Conservation (phyloP, 306 rosid species). For the Quercus alba region DNA sequence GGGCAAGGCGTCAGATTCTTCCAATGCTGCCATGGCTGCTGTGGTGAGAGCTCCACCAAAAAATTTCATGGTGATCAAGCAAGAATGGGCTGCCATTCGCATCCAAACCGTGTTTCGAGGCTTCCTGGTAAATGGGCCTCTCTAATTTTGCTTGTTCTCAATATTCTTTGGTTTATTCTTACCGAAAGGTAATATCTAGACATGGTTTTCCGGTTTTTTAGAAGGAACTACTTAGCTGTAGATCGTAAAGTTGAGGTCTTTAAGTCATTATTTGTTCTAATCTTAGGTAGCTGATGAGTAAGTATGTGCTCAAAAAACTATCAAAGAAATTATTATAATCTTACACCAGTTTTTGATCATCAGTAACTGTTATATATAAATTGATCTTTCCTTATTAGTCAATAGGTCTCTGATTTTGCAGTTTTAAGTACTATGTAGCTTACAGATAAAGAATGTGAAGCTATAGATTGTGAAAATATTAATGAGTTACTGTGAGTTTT, state of each 20-base stretch:
- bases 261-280: not conserved
- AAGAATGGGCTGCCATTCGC: constrained; percentile 79
- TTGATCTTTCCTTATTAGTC: not conserved
- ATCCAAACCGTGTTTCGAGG: constrained; percentile 78
- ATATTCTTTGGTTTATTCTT: not conserved
- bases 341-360: not conserved
- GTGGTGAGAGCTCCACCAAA: constrained; percentile 70
- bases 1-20: constrained; percentile 35
- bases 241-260: not conserved
- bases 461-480: not conserved
- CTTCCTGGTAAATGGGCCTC: constrained; percentile 48
- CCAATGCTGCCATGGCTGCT: constrained; percentile 70
- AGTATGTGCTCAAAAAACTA: not conserved
- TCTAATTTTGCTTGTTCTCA: constrained; percentile 1
- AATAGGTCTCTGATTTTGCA: not conserved
- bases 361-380: not conserved
- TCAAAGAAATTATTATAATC: not conserved
- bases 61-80: constrained; percentile 55
- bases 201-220: not conserved
- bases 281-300: not conserved
- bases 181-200: not conserved
- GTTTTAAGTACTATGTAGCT: not conserved
- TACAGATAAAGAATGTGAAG: not conserved
- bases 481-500: not conserved
- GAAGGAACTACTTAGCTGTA: not conserved